Evolutionary conservation across 306 rosid species (phyloP).

Genomic region (Vigna hirtella): DNA sequence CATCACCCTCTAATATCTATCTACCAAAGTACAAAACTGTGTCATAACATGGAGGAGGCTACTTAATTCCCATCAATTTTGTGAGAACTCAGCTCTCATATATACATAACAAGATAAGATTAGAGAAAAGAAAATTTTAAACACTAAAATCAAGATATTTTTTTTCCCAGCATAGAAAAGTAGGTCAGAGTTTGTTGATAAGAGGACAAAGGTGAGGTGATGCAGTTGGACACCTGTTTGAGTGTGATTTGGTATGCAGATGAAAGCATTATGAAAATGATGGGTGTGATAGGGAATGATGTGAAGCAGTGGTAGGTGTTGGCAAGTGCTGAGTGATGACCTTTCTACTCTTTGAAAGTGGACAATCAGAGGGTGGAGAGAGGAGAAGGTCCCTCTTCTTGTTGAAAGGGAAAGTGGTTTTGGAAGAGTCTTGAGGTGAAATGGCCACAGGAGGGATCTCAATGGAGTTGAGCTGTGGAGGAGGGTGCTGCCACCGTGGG

Average conservation of each 20-base stretch:
- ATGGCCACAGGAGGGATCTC: constrained; percentile 79
- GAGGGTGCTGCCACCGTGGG: constrained; percentile 95
- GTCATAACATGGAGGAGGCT: constrained; percentile 28
- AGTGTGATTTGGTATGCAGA: constrained; percentile 45
- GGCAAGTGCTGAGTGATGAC: constrained; percentile 37
- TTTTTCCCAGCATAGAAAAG: constrained; percentile 36
- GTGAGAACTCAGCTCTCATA: constrained; percentile 39
- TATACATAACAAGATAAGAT: constrained; percentile 42
- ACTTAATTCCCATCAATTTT: constrained; percentile 39
- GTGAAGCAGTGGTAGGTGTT: constrained; percentile 42
- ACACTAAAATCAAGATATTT: constrained; percentile 13
- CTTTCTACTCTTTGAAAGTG: constrained; percentile 56
- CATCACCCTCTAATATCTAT: constrained; percentile 30
- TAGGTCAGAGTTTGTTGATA: constrained; percentile 50
- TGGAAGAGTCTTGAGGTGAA: constrained; percentile 47
- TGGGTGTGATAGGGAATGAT: constrained; percentile 50
- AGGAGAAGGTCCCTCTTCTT: constrained; percentile 54
- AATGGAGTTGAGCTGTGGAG: constrained; percentile 68
- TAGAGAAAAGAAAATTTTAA: constrained; percentile 17
- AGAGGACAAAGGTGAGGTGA: constrained; percentile 41
- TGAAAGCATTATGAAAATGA: constrained; percentile 47
- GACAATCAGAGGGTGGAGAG: constrained; percentile 39
- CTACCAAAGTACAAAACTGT: constrained; percentile 42
- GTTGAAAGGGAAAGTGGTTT: constrained; percentile 26
- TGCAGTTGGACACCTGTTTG: constrained; percentile 47